Percentiles rank a stretch among this genome's conserved stretches.
phyloP scores from a whole-genome alignment of 225 moss, liverwort and hornwort species.

The Straminergon stramineum region DNA sequence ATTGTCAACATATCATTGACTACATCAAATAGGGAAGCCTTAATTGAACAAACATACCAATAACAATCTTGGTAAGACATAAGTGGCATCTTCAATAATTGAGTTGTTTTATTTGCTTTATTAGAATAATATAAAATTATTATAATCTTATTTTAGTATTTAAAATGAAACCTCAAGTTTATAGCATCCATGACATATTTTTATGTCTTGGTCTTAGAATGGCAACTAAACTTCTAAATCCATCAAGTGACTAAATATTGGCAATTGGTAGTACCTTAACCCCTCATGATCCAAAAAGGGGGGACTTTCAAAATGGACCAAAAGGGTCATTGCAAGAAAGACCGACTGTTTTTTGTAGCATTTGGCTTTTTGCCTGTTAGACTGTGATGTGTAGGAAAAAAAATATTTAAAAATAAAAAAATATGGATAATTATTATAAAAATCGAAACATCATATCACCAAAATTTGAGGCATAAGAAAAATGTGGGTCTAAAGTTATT shows the following conservation, averaged over 20 bases:
- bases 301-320: too few species aligned
- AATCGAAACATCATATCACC: too few species aligned
- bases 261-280: not conserved
- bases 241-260: not conserved
- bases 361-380: too few species aligned
- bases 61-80: not conserved
- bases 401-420: too few species aligned
- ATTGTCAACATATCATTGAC: not conserved
- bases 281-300: too few species aligned
- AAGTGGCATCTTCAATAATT: not conserved
- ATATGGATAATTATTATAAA: too few species aligned
- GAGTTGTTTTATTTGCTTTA: not conserved
- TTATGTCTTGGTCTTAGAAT: not conserved
- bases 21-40: accelerated
- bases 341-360: too few species aligned
- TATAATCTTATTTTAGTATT: not conserved
- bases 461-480: too few species aligned
- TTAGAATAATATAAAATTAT: not conserved
- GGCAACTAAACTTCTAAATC: not conserved
- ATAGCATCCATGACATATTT: not conserved
- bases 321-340: too few species aligned
- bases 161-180: not conserved
- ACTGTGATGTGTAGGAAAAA: too few species aligned
- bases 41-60: not conserved
- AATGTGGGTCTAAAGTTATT: too few species aligned